Base-by-base conservation (phyloP, 2,329 filamentous ascomycete genomes). In the Aspergillus cejpii region DNA sequence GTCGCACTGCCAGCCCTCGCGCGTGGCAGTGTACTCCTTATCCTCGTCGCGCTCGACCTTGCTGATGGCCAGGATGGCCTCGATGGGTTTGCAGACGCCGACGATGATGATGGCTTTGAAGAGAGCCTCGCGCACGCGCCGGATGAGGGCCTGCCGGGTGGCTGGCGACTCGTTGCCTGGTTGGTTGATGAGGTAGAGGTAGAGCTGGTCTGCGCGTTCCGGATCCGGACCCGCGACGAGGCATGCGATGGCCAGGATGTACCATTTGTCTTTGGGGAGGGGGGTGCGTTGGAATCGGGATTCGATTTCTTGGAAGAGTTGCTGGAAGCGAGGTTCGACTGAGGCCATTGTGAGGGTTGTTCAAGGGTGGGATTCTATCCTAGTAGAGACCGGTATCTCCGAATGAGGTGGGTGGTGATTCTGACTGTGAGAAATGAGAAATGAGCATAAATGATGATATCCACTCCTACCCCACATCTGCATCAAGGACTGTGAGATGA, bases 41-140 rank as follows among this genome's bases (percentile, higher is more conserved):
- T 84, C 80, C 56, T 81, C 78, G 0, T 68, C 69, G 20, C 59
- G 61, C 51, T 80, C 77, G 7, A 76, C 57, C 12, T 69, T 65
- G 45, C 63, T 67, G 42, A 82, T 80, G n/a, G 73, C 68, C 6
- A 81, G 67, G 34, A 82, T 74, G 1, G 78, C 74, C 53, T 82
- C 79, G 3, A 84, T 61, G 6, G 79, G 78, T 55, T 81, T 83
- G 60, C 77, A 80, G 0, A 83, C 77, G 0, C 81, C 81, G 12
- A 81, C 71, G 2, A 83, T 66, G 10, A 69, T 67, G 8, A 79
- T 69, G n/a, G 72, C 64, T 61, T 84, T 83, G 46, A 84, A 61
- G 10, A 84, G 65, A 0, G 72, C 73, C 60, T 84, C 81, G 34
- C 80, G 72, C 2, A 70, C 55, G 10, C 67, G 66, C 2, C 63